Conservation (phyloP, 2,329 filamentous ascomycete genomes). For the Microsporum canis region DNA sequence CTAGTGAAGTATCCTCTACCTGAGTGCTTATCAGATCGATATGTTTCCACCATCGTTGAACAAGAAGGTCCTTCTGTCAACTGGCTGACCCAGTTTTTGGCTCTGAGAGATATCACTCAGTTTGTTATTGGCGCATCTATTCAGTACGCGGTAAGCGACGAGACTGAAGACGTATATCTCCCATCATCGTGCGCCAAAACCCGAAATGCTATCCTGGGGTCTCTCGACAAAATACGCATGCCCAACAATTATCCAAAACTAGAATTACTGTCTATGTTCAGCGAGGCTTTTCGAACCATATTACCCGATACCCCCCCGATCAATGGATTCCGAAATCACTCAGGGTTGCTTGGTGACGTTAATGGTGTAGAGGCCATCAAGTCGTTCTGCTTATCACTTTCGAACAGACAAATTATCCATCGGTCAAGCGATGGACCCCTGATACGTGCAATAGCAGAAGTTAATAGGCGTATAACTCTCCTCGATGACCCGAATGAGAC, state of each 20-base stretch:
- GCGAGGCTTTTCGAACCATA: constrained; percentile 27
- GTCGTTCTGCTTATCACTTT: constrained; percentile 25
- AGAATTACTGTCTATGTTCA: constrained; percentile 29
- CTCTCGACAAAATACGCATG: constrained; percentile 27
- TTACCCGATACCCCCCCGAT: constrained; percentile 30
- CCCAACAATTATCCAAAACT: constrained; percentile 26
- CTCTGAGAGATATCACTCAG: constrained; percentile 31
- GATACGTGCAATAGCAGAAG: constrained; percentile 27
- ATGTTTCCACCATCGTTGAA: constrained; percentile 27
- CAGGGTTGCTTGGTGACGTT: constrained; percentile 23
- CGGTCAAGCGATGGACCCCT: constrained; percentile 33
- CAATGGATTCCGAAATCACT: constrained; percentile 15
- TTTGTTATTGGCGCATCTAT: constrained; percentile 32
- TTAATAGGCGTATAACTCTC: constrained; percentile 26
- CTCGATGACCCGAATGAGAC: constrained; percentile 28
- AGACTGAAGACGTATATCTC: constrained; percentile 26
- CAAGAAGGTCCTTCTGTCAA: constrained; percentile 20
- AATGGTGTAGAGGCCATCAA: constrained; percentile 30
- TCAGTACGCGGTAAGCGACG: constrained; percentile 28
- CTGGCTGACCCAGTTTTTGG: constrained; percentile 32
- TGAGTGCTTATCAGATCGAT: constrained; percentile 26
- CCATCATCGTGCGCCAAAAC: constrained; percentile 26
- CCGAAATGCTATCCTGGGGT: constrained; percentile 29
- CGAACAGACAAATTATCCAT: constrained; percentile 27
- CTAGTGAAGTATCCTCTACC: constrained; percentile 28